Evolutionary conservation across 2,329 filamentous ascomycete species (phyloP).

Genomic region (Akanthomyces lecanii): DNA sequence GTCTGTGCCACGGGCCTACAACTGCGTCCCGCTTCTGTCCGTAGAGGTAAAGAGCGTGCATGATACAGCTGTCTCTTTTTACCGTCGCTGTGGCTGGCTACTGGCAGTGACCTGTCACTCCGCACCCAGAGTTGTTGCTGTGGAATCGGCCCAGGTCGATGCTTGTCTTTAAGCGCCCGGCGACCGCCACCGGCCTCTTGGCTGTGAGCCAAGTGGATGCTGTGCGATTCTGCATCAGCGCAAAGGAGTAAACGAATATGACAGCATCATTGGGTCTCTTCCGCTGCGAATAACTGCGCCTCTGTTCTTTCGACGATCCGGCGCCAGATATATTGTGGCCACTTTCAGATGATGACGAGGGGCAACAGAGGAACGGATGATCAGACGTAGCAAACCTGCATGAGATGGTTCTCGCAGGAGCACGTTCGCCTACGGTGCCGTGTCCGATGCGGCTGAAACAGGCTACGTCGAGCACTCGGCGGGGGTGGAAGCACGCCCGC

Average conservation of each 20-base stretch:
- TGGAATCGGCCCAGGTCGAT: neutral
- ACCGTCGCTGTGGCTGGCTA: neutral
- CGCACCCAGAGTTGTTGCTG: neutral
- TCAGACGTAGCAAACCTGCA: conserved; percentile 10
- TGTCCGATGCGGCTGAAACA: conserved; percentile 12
- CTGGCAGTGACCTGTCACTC: neutral
- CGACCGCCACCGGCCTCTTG: conserved; percentile 1
- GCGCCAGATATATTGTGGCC: conserved; percentile 2
- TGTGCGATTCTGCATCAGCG: neutral
- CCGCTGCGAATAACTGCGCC: neutral
- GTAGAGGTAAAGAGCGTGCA: neutral
- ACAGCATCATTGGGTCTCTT: neutral
- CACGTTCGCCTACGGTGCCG: neutral
- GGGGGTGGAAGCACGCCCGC: neutral
- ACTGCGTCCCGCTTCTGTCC: neutral
- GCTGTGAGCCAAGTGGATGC: neutral
- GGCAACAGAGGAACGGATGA: conserved; percentile 12
- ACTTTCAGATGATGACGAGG: neutral
- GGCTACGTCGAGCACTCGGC: neutral
- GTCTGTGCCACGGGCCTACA: neutral
- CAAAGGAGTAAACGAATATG: neutral
- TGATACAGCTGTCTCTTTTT: neutral
- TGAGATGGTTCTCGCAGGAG: conserved; percentile 4
- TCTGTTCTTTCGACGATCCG: neutral
- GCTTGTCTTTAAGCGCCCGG: conserved; percentile 2